These are phyloP conservation scores for Hypoxylon perforatum DNA, from an alignment of 495 filamentous ascomycete genomes.

Conservation along the genomic window DNA sequence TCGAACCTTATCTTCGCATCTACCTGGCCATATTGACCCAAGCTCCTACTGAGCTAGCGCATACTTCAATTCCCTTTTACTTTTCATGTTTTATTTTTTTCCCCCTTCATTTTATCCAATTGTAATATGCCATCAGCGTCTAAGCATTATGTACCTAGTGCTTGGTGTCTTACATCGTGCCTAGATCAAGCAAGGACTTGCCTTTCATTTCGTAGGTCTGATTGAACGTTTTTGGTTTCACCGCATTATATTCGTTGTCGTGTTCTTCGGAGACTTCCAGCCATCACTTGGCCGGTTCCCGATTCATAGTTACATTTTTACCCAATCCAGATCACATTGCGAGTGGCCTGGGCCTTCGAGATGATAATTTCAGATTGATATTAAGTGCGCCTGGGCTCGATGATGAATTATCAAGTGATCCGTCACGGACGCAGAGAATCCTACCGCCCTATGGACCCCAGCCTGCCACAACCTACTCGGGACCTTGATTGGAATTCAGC, in stretches of 20 bases:
- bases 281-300: background rate
- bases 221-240: slow-evolving; percentile 33
- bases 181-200: background rate
- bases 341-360: slow-evolving; percentile 13
- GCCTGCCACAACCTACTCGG: background rate
- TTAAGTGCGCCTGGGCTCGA: background rate
- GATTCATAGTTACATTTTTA: slow-evolving; percentile 4
- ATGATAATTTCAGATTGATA: slow-evolving; percentile 3
- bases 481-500: slow-evolving; percentile 2
- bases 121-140: too few relatives aligned
- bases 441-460: slow-evolving; percentile 5
- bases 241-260: slow-evolving; percentile 17
- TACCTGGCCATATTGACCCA: too few relatives aligned
- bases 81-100: background rate
- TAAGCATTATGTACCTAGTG: too few relatives aligned
- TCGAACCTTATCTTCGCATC: background rate
- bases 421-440: slow-evolving; percentile 7
- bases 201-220: slow-evolving; percentile 8
- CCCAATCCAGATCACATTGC: slow-evolving; percentile 13
- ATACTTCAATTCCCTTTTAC: too few relatives aligned
- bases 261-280: slow-evolving; percentile 25
- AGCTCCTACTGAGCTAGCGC: too few relatives aligned
- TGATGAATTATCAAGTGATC: slow-evolving; percentile 5
- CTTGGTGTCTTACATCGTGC: background rate
- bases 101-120: background rate